Evolutionary conservation across 257 asterid genomes (phyloP).

Genomic region (Jacaranda copaia): DNA sequence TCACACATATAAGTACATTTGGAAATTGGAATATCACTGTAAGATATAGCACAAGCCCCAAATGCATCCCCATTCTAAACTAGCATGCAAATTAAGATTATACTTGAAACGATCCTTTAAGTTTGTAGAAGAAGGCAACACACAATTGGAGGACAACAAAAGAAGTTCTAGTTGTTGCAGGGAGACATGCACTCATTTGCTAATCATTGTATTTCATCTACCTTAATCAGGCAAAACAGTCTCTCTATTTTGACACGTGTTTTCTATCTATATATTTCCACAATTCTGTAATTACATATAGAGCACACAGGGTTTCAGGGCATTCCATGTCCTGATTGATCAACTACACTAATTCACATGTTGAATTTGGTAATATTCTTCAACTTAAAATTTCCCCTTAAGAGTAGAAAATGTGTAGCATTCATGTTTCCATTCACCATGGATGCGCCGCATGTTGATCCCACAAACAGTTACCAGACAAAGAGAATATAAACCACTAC

Average conservation of each 20-base stretch:
- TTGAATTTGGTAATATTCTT: not conserved
- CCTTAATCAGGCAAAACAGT: not conserved
- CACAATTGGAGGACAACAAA: not conserved
- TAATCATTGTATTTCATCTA: not conserved
- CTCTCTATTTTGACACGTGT: not conserved
- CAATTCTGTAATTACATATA: not conserved
- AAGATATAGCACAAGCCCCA: not conserved
- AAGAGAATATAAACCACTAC: not conserved
- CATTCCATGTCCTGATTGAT: constrained; percentile 1
- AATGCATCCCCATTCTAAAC: not conserved
- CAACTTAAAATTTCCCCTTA: not conserved
- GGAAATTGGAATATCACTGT: not conserved
- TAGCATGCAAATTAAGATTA: not conserved
- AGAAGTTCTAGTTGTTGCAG: not conserved
- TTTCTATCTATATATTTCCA: not conserved
- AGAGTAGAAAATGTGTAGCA: not conserved
- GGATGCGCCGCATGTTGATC: not conserved
- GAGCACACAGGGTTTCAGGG: not conserved
- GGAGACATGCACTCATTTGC: not conserved
- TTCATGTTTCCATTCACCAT: not conserved
- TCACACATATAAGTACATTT: not conserved
- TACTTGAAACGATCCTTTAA: not conserved
- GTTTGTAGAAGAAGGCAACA: not conserved
- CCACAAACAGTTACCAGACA: not conserved
- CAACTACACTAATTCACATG: not conserved